Base-by-base conservation (phyloP, 768 basidiomycete genomes). In the Gloeopeniophorella convolvens region DNA sequence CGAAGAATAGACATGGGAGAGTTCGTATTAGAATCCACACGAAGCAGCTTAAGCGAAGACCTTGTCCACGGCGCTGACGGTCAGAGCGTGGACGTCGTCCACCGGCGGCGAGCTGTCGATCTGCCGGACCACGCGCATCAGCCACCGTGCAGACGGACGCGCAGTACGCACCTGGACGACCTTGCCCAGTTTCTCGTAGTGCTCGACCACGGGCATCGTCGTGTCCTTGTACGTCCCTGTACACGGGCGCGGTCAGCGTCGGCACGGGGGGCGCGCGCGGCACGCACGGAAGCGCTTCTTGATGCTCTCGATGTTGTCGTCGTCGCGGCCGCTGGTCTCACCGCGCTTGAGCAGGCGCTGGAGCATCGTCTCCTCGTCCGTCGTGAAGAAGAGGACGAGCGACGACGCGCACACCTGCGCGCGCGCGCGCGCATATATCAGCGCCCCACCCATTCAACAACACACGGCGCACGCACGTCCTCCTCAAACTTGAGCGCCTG, bases 221-320 rank as follows among this genome's bases (percentile, higher is more conserved):
- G 89, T 83, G 42, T 82, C 79, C 52, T 85, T 74, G 69, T 97
- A 95, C 1, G 92, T 94, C 27, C 72, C 93, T 87, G 48, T 11
- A 46, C 7, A 33, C 16, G 8, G 36, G 11, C 13, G 8, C 10
- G 18, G 28, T 34, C 1, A 35, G 27, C 13, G 34, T 11, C 24
- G 16, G 2, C 10, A 5, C 13, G 33, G 27, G 33, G 12, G 6
- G 28, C 30, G 16, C 2, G 5, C 20, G 9, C 27, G 12, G 16
- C 11, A 74, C 84, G 16, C 63, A 88, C 93, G 72, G 73, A 98
- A 97, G n/a, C 96, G 87, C 69, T 98, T 99, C 70, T 79, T 85
- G 69, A 99, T 95, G 65, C 83, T 91, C 66, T 95, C 91, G 11
- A 72, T 73, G 63, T 99, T 99, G 65, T 99, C 96, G 61, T 99